Conservation (phyloP, 2,329 filamentous ascomycete species). For the Cladosporium sp. region DNA sequence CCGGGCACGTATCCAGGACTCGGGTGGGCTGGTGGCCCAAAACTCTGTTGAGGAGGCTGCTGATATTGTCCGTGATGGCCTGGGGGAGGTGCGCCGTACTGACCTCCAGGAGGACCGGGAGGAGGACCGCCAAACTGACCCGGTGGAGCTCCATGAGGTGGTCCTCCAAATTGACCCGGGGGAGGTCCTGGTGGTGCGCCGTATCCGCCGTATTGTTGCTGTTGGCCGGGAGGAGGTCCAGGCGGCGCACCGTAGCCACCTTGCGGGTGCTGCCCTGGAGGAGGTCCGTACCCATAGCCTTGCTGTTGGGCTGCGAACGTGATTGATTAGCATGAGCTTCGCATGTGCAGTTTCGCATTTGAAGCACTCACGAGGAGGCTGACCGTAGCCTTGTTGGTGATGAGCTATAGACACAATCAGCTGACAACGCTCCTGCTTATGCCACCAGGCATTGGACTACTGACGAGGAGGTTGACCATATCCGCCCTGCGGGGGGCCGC, state of each 20-base stretch:
- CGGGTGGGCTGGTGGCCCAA: constrained; percentile 56
- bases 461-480: constrained; percentile 17
- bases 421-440: no score
- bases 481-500: constrained; percentile 12
- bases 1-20: constrained; percentile 71
- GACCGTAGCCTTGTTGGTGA: constrained; percentile 19
- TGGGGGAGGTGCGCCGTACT: constrained; percentile 19
- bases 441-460: neutral
- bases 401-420: neutral
- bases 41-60: constrained; percentile 14
- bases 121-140: constrained; percentile 17
- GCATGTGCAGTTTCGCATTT: no score
- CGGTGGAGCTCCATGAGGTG: neutral
- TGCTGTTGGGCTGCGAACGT: constrained; percentile 11
- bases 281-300: constrained; percentile 16
- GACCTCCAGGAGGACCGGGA: constrained; percentile 20
- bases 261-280: constrained; percentile 10
- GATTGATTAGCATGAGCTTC: constrained; percentile 1
- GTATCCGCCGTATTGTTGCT: constrained; percentile 5
- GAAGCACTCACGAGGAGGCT: constrained; percentile 1
- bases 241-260: neutral
- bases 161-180: constrained; percentile 1
- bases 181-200: constrained; percentile 20
- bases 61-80: constrained; percentile 16
- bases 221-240: constrained; percentile 19